phyloP scores from a whole-genome alignment of 1,284 basidiomycete species.

The Butyriboletus appendiculatus region DNA sequence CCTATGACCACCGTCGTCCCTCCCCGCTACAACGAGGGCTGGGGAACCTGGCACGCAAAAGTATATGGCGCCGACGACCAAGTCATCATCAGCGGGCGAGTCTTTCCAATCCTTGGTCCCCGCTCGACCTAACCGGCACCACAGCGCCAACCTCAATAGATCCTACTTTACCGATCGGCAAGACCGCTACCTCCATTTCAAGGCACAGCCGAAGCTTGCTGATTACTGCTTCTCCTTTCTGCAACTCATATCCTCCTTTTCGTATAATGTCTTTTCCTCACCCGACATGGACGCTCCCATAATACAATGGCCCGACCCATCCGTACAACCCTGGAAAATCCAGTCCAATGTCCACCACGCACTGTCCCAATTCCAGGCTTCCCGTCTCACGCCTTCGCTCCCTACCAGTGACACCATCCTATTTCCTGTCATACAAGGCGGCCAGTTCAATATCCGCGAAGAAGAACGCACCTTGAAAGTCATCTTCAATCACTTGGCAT shows the following conservation, averaged over 20 bases:
- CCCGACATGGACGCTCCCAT: slow-evolving; percentile 39
- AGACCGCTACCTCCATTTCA: slow-evolving; percentile 89
- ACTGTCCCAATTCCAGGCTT: slow-evolving; percentile 53
- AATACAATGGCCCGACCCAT: slow-evolving; percentile 58
- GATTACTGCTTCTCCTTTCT: slow-evolving; percentile 87
- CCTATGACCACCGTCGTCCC: slow-evolving; percentile 80
- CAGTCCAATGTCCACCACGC: slow-evolving; percentile 51
- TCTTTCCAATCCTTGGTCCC: slow-evolving; percentile 11
- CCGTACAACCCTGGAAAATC: slow-evolving; percentile 60
- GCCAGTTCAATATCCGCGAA: slow-evolving; percentile 80
- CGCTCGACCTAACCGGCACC: not conserved
- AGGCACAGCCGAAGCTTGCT: slow-evolving; percentile 61
- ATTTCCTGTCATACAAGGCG: slow-evolving; percentile 84
- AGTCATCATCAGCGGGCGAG: slow-evolving; percentile 91
- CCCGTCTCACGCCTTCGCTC: slow-evolving; percentile 33
- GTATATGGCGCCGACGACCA: slow-evolving; percentile 94
- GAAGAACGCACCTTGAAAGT: slow-evolving; percentile 68
- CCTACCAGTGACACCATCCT: slow-evolving; percentile 53
- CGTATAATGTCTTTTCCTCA: slow-evolving; percentile 51
- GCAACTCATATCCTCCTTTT: slow-evolving; percentile 68
- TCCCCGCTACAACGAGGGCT: slow-evolving; percentile 95
- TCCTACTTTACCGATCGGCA: slow-evolving; percentile 96
- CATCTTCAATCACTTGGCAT: slow-evolving; percentile 53
- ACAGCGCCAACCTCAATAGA: slow-evolving; percentile 90
- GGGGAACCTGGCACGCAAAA: slow-evolving; percentile 98